A percentile compares a stretch with the other conserved stretches of the same genome.
These are phyloP conservation scores for Candida jianshihensis DNA, from an alignment of 805 yeast genomes.

Conservation along the genomic window DNA sequence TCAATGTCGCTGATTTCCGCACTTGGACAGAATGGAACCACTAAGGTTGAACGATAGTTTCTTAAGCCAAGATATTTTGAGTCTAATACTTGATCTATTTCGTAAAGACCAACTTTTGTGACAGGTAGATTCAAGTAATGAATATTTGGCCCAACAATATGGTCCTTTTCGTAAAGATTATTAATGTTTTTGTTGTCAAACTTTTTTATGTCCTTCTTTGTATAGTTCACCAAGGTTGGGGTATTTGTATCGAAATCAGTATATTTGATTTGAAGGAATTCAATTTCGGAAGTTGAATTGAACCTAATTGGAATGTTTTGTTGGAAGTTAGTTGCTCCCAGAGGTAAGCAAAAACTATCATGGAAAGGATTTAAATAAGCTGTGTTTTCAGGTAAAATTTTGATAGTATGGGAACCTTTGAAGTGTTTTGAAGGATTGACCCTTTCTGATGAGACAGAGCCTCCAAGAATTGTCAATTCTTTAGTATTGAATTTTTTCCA, in stretches of 20 bases:
- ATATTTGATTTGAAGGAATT: constrained; percentile 56
- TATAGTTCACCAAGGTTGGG: constrained; percentile 42
- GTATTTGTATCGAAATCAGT: constrained; percentile 48
- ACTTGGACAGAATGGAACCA: constrained; percentile 72
- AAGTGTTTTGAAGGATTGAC: constrained; percentile 42
- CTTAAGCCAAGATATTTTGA: constrained; percentile 53
- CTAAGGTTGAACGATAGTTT: constrained; percentile 50
- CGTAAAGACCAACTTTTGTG: constrained; percentile 68
- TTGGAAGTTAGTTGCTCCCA: constrained; percentile 22
- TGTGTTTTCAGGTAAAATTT: constrained; percentile 86
- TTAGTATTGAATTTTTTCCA: constrained; percentile 37
- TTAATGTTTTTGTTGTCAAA: constrained; percentile 19
- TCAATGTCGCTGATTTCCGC: constrained; percentile 44
- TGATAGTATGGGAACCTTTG: constrained; percentile 79
- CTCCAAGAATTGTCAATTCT: constrained; percentile 49
- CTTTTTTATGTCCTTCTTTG: constrained; percentile 47
- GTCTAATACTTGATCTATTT: constrained; percentile 62
- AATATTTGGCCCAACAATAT: constrained; percentile 27
- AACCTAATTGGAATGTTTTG: constrained; percentile 64
- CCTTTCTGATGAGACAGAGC: constrained; percentile 27
- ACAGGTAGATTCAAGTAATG: constrained; percentile 62
- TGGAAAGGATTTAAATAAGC: constrained; percentile 75
- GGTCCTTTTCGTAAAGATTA: constrained; percentile 19
- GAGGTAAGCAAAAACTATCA: constrained; percentile 55
- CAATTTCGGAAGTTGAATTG: constrained; percentile 73